A percentile compares a stretch with the other conserved stretches of the same genome.
Conservation (phyloP, 305 asterid species). For the Striga hermonthica region DNA sequence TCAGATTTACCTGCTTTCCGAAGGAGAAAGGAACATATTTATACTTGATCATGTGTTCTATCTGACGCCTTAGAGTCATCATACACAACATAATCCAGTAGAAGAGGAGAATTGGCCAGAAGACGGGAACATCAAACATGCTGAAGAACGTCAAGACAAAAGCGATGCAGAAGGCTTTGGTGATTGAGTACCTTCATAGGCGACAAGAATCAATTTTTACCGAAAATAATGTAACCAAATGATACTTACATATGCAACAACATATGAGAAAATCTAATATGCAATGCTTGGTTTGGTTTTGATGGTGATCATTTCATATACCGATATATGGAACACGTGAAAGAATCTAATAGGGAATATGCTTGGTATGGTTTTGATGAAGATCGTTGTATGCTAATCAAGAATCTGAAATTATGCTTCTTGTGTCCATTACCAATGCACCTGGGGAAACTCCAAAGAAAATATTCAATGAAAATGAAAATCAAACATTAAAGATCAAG, state of each 20-base stretch:
- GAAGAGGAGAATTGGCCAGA: constrained; percentile 67
- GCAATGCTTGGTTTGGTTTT: too few species aligned
- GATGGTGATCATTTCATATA: too few species aligned
- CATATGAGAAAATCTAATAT: too few species aligned
- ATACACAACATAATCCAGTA: constrained; percentile 53
- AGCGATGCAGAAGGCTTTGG: constrained; percentile 55
- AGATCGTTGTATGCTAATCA: too few species aligned
- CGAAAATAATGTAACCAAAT: not conserved
- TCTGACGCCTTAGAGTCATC: constrained; percentile 50
- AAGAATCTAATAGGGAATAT: too few species aligned
- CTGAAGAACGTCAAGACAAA: constrained; percentile 53
- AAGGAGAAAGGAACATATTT: constrained; percentile 54
- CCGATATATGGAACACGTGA: too few species aligned
- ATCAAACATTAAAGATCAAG: not conserved
- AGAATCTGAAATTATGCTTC: too few species aligned
- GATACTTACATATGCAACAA: not conserved
- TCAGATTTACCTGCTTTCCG: constrained; percentile 49
- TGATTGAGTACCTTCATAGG: constrained; percentile 55
- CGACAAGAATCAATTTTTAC: constrained; percentile 21
- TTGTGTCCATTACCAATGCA: too few species aligned
- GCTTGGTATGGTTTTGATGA: too few species aligned
- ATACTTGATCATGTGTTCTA: constrained; percentile 55
- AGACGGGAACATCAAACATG: constrained; percentile 55
- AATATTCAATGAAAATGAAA: too few species aligned
- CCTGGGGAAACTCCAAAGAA: too few species aligned